phyloP scores from a whole-genome alignment of 768 basidiomycete genomes.

The Leccinum obscurum region DNA sequence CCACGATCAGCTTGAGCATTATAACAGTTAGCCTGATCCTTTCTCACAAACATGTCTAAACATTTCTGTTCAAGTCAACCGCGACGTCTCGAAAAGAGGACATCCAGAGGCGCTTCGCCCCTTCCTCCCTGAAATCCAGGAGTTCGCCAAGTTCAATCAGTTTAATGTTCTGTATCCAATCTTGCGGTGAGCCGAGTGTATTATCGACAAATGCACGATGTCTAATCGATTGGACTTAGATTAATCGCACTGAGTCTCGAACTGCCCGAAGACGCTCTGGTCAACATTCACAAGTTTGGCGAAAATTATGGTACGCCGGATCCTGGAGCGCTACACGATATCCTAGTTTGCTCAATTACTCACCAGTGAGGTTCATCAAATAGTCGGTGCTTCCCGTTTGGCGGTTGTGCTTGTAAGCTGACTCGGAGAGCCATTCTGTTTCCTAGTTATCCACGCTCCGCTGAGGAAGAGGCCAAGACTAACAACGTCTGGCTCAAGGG shows the following conservation, averaged over 20 bases:
- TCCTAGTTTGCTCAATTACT: neutral
- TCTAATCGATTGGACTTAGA: neutral
- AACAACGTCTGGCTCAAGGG: neutral
- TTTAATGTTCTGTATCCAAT: neutral
- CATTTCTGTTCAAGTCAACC: neutral
- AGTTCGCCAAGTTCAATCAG: neutral
- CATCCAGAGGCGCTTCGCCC: neutral
- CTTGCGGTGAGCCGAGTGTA: neutral
- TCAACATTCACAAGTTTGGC: neutral
- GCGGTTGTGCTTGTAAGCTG: neutral
- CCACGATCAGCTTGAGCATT: neutral
- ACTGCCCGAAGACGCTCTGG: neutral
- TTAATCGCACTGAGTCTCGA: neutral
- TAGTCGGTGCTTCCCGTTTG: neutral
- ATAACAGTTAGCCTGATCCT: neutral
- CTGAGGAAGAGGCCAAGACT: neutral
- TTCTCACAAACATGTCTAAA: neutral
- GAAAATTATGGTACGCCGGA: neutral
- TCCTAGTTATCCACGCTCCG: neutral
- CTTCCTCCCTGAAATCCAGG: neutral
- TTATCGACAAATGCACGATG: neutral
- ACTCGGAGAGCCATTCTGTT: neutral
- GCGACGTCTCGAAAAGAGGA: neutral
- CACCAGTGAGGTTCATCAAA: neutral
- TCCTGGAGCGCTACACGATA: neutral